Conservation (phyloP, 2,329 filamentous ascomycete species). For the Chaetomiaceae sp. region DNA sequence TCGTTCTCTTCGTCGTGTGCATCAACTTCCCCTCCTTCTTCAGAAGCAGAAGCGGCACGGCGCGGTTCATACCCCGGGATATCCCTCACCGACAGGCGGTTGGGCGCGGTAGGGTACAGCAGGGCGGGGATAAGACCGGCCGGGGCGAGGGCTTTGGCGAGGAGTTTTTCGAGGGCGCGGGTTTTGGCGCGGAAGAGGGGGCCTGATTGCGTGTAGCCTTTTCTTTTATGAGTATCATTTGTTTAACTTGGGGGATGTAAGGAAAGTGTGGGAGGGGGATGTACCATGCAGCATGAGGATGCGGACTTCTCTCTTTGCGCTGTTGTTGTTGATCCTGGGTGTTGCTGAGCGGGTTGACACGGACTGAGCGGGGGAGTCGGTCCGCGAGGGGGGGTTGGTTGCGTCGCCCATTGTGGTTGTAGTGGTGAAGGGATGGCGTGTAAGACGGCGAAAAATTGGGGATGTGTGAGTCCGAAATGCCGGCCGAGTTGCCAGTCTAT, state of each 20-base stretch:
- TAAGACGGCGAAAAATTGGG: not conserved
- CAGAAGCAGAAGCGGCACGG: not conserved
- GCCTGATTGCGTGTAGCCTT: conserved; percentile 87
- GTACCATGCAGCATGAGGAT: conserved; percentile 74
- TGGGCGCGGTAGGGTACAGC: conserved; percentile 66
- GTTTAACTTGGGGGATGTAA: not conserved
- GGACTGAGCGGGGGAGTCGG: not conserved
- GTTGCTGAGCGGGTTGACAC: not conserved
- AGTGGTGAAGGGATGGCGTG: not conserved
- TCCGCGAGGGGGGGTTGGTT: conserved; percentile 10
- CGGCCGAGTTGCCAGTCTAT: not conserved
- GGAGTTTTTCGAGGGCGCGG: conserved; percentile 75
- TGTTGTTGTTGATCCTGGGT: conserved; percentile 1
- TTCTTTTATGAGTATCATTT: not conserved
- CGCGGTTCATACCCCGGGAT: conserved; percentile 62
- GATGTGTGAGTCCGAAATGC: not conserved
- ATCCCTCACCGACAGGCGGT: conserved; percentile 57
- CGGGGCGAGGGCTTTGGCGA: conserved; percentile 67
- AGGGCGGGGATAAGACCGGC: conserved; percentile 51
- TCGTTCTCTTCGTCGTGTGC: conserved; percentile 37
- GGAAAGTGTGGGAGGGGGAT: not conserved
- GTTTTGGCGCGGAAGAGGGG: conserved; percentile 82
- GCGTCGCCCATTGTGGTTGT: conserved; percentile 23
- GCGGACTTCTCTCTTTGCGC: conserved; percentile 48
- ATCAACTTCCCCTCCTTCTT: conserved; percentile 24